phyloP scores from a whole-genome alignment of 2,329 filamentous ascomycete genomes.

The Neofusicoccum cordaticola region DNA sequence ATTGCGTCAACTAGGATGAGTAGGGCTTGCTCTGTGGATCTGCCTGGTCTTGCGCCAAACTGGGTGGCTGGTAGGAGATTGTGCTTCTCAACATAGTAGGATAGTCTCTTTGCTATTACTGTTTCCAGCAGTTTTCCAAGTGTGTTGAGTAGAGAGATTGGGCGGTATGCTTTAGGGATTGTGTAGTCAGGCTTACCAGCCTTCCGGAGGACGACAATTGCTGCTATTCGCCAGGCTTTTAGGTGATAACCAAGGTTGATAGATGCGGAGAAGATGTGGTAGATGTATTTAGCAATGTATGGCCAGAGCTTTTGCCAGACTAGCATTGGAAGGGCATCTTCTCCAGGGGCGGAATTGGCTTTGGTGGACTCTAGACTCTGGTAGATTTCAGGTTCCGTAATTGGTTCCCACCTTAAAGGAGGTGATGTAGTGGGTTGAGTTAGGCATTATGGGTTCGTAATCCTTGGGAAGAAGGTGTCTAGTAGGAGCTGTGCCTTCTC shows the following conservation, averaged over 20 bases:
- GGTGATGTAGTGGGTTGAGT: background rate
- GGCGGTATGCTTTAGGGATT: constrained; percentile 24
- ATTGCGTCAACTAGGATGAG: constrained; percentile 19
- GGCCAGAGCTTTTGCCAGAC: background rate
- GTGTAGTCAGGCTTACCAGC: constrained; percentile 26
- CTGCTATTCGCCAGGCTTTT: constrained; percentile 17
- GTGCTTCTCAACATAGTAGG: constrained; percentile 21
- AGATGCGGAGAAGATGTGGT: background rate
- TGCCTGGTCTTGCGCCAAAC: constrained; percentile 24
- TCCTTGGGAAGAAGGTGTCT: constrained; percentile 7
- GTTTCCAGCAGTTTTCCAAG: constrained; percentile 22
- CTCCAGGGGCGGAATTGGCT: background rate
- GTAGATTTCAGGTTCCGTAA: background rate
- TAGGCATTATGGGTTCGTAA: background rate
- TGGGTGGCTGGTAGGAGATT: constrained; percentile 24
- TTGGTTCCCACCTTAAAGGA: background rate
- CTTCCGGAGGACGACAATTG: constrained; percentile 22
- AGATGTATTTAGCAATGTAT: background rate
- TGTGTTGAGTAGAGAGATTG: constrained; percentile 26
- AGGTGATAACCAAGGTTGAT: background rate
- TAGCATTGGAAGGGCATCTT: background rate
- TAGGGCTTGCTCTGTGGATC: constrained; percentile 25
- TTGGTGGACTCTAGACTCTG: background rate
- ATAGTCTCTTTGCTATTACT: constrained; percentile 23
- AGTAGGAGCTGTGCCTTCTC: background rate